These are phyloP conservation scores for Yamadazyma spencermartinsiae DNA, from an alignment of 1,139 yeast species.

Conservation along the genomic window DNA sequence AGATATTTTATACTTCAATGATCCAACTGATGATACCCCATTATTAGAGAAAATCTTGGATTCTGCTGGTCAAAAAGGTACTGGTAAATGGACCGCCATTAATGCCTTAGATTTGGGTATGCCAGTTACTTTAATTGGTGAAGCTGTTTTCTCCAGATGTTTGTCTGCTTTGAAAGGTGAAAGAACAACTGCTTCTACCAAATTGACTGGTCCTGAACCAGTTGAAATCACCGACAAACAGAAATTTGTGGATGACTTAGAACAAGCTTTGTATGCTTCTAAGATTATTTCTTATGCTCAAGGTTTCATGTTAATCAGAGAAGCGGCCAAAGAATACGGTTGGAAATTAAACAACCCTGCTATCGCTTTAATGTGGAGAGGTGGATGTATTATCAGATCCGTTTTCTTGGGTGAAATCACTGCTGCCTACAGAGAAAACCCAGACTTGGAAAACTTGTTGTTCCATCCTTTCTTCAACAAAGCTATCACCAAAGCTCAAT, in stretches of 20 bases:
- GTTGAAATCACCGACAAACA: constrained; percentile 69
- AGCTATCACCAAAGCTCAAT: constrained; percentile 91
- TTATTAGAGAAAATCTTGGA: constrained; percentile 95
- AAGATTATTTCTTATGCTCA: constrained; percentile 98
- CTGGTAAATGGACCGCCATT: constrained; percentile 99
- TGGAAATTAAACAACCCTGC: constrained; percentile 99
- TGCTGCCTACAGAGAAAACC: constrained; percentile 90
- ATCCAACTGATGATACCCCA: constrained; percentile 86
- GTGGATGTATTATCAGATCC: constrained; percentile 99
- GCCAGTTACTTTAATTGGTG: constrained; percentile 98
- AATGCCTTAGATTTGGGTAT: constrained; percentile 96
- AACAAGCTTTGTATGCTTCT: constrained; percentile 98
- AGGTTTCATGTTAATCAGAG: constrained; percentile 99
- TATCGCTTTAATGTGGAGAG: constrained; percentile 99
- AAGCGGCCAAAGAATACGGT: constrained; percentile 95
- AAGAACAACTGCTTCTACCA: constrained; percentile 81
- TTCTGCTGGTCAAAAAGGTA: constrained; percentile 99
- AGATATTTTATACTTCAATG: constrained; percentile 85
- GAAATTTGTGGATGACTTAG: constrained; percentile 87
- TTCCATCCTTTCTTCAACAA: constrained; percentile 93
- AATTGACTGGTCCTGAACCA: constrained; percentile 73
- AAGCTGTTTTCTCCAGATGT: constrained; percentile 97
- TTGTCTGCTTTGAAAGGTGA: constrained; percentile 89
- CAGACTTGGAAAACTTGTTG: constrained; percentile 90
- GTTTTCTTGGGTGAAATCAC: constrained; percentile 98